These are phyloP conservation scores for Plicaturopsis crispa DNA, from an alignment of 768 basidiomycete genomes.

Conservation along the genomic window DNA sequence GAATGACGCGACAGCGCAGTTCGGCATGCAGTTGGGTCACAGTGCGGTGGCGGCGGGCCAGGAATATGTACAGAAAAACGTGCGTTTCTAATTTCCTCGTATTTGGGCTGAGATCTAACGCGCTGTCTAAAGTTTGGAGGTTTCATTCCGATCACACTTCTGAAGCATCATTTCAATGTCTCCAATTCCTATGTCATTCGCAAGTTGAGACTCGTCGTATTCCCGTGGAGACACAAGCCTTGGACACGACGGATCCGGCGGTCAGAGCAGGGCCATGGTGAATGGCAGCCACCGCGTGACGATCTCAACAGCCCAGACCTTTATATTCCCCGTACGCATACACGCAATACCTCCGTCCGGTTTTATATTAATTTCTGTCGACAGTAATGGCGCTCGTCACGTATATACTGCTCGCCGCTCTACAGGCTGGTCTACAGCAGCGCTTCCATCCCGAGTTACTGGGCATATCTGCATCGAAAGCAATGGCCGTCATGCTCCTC, in stretches of 20 bases:
- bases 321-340: slow-evolving; percentile 78
- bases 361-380: slow-evolving; percentile 6
- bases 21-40: slow-evolving; percentile 93
- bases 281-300: slow-evolving; percentile 86
- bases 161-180: slow-evolving; percentile 94
- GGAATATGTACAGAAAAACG: slow-evolving; percentile 93
- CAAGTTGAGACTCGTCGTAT: slow-evolving; percentile 84
- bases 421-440: slow-evolving; percentile 75
- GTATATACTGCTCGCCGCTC: slow-evolving; percentile 84
- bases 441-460: slow-evolving; percentile 87
- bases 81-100: slow-evolving; percentile 27
- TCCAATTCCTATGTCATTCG: slow-evolving; percentile 91
- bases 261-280: slow-evolving; percentile 53
- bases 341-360: not conserved
- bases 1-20: slow-evolving; percentile 89
- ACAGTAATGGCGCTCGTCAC: slow-evolving; percentile 94
- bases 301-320: slow-evolving; percentile 95
- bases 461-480: slow-evolving; percentile 79
- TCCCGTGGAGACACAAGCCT: slow-evolving; percentile 90
- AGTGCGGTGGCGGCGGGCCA: slow-evolving; percentile 91
- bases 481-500: slow-evolving; percentile 74
- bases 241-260: slow-evolving; percentile 70
- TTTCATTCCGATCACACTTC: slow-evolving; percentile 62
- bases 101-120: too few species aligned
- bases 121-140: slow-evolving; percentile 61